These are phyloP conservation scores for Citrus hindsii DNA, from an alignment of 345 rosid species.

Conservation along the genomic window DNA sequence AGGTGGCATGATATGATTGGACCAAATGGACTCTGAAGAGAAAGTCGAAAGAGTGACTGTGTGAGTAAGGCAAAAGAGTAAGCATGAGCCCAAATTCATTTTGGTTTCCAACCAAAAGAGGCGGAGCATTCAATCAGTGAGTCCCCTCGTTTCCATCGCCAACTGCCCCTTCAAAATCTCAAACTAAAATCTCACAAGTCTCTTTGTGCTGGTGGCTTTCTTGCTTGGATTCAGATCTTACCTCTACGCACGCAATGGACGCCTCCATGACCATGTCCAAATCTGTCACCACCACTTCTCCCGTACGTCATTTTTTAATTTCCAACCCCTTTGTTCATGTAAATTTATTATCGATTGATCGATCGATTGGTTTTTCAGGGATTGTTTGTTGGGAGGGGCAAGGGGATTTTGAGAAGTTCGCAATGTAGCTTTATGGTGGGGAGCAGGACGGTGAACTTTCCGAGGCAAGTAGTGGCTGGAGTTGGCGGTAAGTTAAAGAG, in stretches of 20 bases:
- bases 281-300: constrained; percentile 45
- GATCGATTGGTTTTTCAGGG: constrained; percentile 34
- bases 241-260: constrained; percentile 44
- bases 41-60: no score
- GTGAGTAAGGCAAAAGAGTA: not conserved
- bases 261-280: constrained; percentile 61
- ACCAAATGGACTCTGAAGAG: no score
- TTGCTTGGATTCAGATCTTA: not conserved
- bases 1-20: not conserved
- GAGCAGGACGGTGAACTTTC: constrained; percentile 42
- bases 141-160: constrained; percentile 45
- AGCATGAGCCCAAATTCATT: not conserved
- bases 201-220: no score
- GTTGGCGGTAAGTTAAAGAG: constrained; percentile 34
- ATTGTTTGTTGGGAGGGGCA: constrained; percentile 39
- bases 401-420: constrained; percentile 44
- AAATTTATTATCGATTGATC: not conserved
- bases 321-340: not conserved
- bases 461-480: constrained; percentile 36
- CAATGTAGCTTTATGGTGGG: constrained; percentile 67
- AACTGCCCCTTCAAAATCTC: constrained; percentile 13
- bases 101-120: not conserved
- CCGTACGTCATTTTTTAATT: constrained; percentile 37
- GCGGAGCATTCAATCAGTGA: constrained; percentile 40
- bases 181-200: not conserved